Base-by-base conservation (phyloP, 2,329 filamentous ascomycete genomes). In the Fusarium devonianum region DNA sequence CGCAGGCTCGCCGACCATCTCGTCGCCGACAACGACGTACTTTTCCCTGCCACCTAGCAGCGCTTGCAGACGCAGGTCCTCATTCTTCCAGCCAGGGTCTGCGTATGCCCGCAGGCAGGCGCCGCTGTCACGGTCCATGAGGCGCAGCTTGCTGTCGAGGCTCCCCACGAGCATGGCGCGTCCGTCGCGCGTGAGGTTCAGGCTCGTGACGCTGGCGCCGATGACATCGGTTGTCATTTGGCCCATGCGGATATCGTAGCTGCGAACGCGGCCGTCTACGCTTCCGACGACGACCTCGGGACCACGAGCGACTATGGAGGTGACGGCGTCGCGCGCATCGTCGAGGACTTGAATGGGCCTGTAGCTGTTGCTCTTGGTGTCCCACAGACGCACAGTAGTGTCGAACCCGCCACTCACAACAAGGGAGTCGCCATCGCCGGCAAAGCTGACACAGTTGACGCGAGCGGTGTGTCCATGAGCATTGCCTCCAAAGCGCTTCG, bases 221-320 rank as follows among this genome's bases (percentile, higher is more conserved):
- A 94, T 74, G 1, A 90, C 84, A 72, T 96, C 91, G 2, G 83
- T 84, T 4, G 84, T 82, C 37, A 86, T 79, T 41, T 77, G 78
- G 0, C 92, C 92, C 78, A 84, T 88, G 44, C 91, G 80, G 29
- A 96, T 73, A 73, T 97, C 93, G 73, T 97, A 97, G 51, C 80
- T 80, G 43, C 93, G 78, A 1, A 95, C 83, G 49, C 88, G 79
- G 3, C 92, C 92, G 72, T 97, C 93, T 47, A 96, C 90, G 69
- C 90, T 92, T 1, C 88, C 91, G 1, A 83, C 81, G 2, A 91
- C 72, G 38, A 97, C 83, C 71, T 85, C 81, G 7, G 75, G 66
- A 1, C 75, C 79, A 13, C 74, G 67, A 12, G 81, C 77, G 0
- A 59, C 77, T 5, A 85, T 67, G 38, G 71, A 73, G 17, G 73